A percentile compares a stretch with the other conserved stretches of the same genome.
phyloP scores from a whole-genome alignment of 2,329 filamentous ascomycete species.

The Aphanoascus verrucosus region DNA sequence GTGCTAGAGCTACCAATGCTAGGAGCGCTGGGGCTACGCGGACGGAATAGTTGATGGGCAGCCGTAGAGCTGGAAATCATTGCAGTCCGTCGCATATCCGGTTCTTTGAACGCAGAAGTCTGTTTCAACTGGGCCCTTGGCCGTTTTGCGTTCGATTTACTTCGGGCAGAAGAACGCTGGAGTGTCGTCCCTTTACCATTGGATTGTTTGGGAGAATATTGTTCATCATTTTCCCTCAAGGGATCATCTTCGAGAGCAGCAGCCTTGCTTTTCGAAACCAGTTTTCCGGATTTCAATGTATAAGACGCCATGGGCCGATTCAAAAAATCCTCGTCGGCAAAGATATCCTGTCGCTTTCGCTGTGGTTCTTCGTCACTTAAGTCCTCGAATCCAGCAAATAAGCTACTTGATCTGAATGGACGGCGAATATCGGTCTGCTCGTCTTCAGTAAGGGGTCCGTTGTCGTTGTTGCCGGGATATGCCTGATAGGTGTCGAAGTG shows the following conservation, averaged over 20 bases:
- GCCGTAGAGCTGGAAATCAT: constrained; percentile 70
- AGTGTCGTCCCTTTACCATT: constrained; percentile 9
- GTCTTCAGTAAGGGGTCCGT: constrained; percentile 54
- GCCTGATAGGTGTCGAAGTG: constrained; percentile 46
- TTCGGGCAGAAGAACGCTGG: constrained; percentile 13
- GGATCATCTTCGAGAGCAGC: constrained; percentile 26
- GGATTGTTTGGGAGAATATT: constrained; percentile 18
- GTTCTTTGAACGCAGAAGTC: constrained; percentile 39
- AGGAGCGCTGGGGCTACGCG: constrained; percentile 39
- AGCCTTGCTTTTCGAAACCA: constrained; percentile 29
- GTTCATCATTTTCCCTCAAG: constrained; percentile 30
- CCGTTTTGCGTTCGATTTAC: constrained; percentile 15
- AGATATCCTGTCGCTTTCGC: constrained; percentile 24
- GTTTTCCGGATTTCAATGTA: constrained; percentile 33
- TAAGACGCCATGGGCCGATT: constrained; percentile 37
- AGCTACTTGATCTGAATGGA: constrained; percentile 65
- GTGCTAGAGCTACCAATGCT: constrained; percentile 30
- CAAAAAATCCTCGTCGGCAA: constrained; percentile 37
- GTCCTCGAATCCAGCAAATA: constrained; percentile 77
- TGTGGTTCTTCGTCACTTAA: constrained; percentile 43
- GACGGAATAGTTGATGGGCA: constrained; percentile 51
- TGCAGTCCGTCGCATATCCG: constrained; percentile 63
- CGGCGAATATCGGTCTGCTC: constrained; percentile 50
- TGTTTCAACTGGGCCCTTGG: constrained; percentile 33
- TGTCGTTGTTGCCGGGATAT: constrained; percentile 71